Base-by-base conservation (phyloP, 2,329 filamentous ascomycete species). In the Cladophialophora yegresii region DNA sequence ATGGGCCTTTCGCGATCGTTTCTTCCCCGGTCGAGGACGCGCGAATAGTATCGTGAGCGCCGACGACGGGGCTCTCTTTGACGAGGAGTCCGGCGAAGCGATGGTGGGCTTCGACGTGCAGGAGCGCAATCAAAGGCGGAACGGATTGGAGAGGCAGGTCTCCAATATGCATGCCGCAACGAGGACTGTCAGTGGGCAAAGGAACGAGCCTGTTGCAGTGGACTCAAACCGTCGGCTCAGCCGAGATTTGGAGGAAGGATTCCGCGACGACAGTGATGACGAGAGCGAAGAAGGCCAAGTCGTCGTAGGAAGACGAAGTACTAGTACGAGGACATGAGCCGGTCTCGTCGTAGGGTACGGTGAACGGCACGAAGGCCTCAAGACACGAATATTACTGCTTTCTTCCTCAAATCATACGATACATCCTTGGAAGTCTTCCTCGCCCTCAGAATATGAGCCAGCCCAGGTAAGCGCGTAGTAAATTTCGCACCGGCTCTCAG, bases 201-300 rank as follows among this genome's bases (percentile, higher is more conserved):
- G 62, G 45, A 50, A 45, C n/a, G 2, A 36, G 6, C 12, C 23
- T 23, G n/a, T 30, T 6, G 16, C 22, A 26, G 36, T 53, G 10
- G 66, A 86, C 66, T 82, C 81, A 54, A 78, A 82, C 50, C 80
- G 85, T 70, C 82, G 92, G 67, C 72, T 96, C 66, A 93, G 91
- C 75, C 82, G 91, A 77, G 92, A 96, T 79, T 76, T 93, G 58
- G 90, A 93, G 75, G 84, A 89, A 72, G 89, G 88, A 0, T 91
- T 91, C 73, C 85, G 85, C 77, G 89, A 91, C 74, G 87, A 90
- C 70, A 90, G 88, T 73, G 86, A 89, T 62, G 86, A 88, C 43
- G 85, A 87, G 61, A 74, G 45, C 36, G 64, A 64, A 6, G 72
- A 54, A 16, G 32, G 56, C n/a, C 51, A 59, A 32, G 61, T 63